These are phyloP conservation scores for Mortierella sp. DNA, from an alignment of 371 early-diverging fungal genomes.

Conservation along the genomic window DNA sequence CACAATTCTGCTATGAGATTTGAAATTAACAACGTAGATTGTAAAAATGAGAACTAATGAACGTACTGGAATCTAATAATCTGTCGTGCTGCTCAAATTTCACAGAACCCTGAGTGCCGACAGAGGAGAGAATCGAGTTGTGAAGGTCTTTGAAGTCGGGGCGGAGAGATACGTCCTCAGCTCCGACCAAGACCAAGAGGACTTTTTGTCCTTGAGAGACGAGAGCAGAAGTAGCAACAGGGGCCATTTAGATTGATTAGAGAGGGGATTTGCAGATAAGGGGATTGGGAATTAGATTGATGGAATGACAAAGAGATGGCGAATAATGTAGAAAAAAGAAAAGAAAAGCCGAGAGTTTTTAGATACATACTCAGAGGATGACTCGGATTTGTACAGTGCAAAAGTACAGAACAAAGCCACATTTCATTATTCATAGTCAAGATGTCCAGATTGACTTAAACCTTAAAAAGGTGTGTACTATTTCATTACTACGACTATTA, in stretches of 20 bases:
- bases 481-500: no score
- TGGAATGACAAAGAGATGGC: neutral
- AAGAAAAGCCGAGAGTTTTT: no score
- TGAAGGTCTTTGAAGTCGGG: conserved; percentile 58
- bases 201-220: conserved; percentile 60
- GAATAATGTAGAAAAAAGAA: no score
- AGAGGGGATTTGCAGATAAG: neutral
- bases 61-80: conserved; percentile 65
- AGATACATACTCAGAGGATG: no score
- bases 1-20: neutral
- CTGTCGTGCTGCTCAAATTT: conserved; percentile 81
- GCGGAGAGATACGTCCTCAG: no score
- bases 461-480: no score
- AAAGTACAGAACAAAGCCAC: no score
- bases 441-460: no score
- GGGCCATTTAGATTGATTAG: conserved; percentile 26
- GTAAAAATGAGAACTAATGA: neutral
- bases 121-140: conserved; percentile 49
- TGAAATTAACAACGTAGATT: neutral
- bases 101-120: conserved; percentile 59
- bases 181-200: conserved; percentile 65
- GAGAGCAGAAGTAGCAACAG: conserved; percentile 35
- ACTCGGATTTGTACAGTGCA: no score
- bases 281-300: neutral
- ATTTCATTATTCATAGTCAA: no score